Evolutionary conservation across 768 basidiomycete species (phyloP).

Genomic region (Phylloporus rhodoxanthus): DNA sequence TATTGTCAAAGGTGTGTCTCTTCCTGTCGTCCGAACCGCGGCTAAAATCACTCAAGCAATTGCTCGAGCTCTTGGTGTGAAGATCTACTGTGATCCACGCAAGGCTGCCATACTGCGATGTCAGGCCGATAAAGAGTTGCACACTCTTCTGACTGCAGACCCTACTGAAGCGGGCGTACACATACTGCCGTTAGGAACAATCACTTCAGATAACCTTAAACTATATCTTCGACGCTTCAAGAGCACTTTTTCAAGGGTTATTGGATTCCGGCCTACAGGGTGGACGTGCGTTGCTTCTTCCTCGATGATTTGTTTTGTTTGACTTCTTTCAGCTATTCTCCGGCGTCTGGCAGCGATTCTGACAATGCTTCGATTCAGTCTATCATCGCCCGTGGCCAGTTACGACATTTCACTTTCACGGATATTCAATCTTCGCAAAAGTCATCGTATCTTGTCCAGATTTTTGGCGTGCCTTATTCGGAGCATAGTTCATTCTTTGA

Average conservation of each 20-base stretch:
- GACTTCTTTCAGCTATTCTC: constrained; percentile 48
- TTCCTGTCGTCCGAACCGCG: background rate
- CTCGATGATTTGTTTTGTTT: background rate
- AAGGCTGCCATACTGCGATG: constrained; percentile 82
- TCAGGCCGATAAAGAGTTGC: constrained; percentile 77
- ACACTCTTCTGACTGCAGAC: constrained; percentile 69
- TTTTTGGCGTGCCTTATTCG: constrained; percentile 87
- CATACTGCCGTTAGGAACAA: constrained; percentile 69
- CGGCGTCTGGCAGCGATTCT: constrained; percentile 56
- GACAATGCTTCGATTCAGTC: constrained; percentile 55
- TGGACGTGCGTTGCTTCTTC: constrained; percentile 68
- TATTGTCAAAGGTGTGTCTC: constrained; percentile 76
- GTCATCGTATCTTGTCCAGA: constrained; percentile 60
- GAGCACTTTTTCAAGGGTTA: constrained; percentile 59
- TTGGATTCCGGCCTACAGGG: constrained; percentile 91
- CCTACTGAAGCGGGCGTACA: constrained; percentile 79
- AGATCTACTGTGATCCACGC: constrained; percentile 83
- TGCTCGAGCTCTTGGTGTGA: constrained; percentile 72
- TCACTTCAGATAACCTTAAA: constrained; percentile 72
- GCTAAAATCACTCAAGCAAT: constrained; percentile 52
- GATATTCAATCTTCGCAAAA: constrained; percentile 66
- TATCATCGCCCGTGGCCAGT: constrained; percentile 63
- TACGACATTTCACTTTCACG: constrained; percentile 60
- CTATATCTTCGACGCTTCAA: constrained; percentile 72
- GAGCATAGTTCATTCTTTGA: constrained; percentile 97